phyloP scores from a whole-genome alignment of 331 rosid genomes.

The Erythrophleum ivorense region DNA sequence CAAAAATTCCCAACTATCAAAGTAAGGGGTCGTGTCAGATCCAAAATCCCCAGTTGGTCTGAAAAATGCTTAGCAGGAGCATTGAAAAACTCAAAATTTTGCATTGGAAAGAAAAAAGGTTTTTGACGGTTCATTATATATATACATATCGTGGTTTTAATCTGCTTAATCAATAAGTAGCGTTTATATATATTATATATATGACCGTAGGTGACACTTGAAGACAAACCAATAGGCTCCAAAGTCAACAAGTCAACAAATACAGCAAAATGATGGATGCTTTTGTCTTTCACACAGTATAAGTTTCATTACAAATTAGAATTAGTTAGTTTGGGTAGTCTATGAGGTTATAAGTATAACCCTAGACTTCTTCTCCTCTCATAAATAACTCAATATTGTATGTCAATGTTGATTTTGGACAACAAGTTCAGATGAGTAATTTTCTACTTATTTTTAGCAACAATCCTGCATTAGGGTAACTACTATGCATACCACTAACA shows the following conservation, averaged over 20 bases:
- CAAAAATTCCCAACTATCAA: background rate
- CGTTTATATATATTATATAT: too few species aligned
- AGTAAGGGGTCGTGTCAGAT: background rate
- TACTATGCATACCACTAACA: too few species aligned
- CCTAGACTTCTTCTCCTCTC: too few species aligned
- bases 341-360: too few species aligned
- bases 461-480: too few species aligned
- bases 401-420: too few species aligned
- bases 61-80: constrained; percentile 35
- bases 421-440: too few species aligned
- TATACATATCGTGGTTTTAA: background rate
- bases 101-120: constrained; percentile 34
- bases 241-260: background rate
- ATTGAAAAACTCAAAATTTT: constrained; percentile 48
- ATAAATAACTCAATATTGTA: too few species aligned
- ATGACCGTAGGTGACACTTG: constrained; percentile 21
- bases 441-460: too few species aligned
- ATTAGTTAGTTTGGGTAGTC: too few species aligned
- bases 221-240: constrained; percentile 61
- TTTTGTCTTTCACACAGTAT: too few species aligned
- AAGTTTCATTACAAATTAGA: too few species aligned
- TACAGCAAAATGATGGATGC: constrained; percentile 20
- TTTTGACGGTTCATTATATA: constrained; percentile 24
- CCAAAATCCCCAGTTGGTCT: constrained; percentile 37
- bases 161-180: background rate